These are phyloP conservation scores for Aureobasidium namibiae DNA, from an alignment of 2,329 filamentous ascomycete genomes.

Conservation along the genomic window DNA sequence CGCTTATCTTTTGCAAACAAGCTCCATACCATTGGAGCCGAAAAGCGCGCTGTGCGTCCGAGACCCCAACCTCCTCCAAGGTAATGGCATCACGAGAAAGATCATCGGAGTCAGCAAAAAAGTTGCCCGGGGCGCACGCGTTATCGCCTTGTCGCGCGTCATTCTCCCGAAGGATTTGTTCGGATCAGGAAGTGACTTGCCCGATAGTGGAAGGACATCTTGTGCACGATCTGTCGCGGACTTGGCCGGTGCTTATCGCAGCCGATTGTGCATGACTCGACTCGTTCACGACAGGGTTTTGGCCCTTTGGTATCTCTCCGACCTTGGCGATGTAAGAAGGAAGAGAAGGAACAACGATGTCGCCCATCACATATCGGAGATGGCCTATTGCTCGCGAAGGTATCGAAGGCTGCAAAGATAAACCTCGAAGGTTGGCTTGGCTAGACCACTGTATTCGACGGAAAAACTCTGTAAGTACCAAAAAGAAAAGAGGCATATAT, in stretches of 20 bases:
- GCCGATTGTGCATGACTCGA: neutral
- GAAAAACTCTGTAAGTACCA: too few relatives aligned
- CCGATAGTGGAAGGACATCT: neutral
- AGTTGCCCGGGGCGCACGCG: neutral
- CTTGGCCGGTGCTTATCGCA: neutral
- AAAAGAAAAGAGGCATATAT: too few relatives aligned
- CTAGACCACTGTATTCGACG: too few relatives aligned
- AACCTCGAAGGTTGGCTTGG: too few relatives aligned
- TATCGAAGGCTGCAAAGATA: too few relatives aligned
- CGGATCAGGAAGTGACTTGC: neutral
- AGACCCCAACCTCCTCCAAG: neutral
- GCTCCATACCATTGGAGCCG: conserved; percentile 2
- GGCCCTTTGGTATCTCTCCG: neutral
- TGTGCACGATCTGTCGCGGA: neutral
- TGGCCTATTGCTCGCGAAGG: too few relatives aligned
- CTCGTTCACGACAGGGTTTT: neutral
- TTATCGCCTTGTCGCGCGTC: neutral
- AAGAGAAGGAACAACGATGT: too few relatives aligned
- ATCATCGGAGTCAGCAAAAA: neutral
- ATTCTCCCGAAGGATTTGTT: neutral
- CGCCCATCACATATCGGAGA: too few relatives aligned
- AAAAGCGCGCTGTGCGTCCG: neutral
- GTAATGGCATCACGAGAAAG: neutral
- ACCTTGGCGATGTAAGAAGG: too few relatives aligned
- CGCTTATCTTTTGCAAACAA: neutral